phyloP scores from a whole-genome alignment of 2,329 filamentous ascomycete genomes.

The Dothistroma septosporum region DNA sequence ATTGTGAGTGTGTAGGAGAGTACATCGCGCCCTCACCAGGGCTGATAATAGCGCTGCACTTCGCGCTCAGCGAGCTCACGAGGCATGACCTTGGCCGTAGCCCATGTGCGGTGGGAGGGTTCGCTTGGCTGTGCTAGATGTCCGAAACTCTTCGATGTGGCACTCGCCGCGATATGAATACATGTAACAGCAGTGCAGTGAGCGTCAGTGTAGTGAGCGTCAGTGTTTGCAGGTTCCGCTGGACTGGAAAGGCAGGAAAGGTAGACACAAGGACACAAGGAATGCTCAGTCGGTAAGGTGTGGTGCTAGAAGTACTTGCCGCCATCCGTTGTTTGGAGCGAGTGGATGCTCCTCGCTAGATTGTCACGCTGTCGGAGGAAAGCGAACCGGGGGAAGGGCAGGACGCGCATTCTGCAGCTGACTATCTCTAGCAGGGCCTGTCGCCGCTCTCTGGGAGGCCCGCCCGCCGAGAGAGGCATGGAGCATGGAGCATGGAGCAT shows the following conservation, averaged over 20 bases:
- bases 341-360: background rate
- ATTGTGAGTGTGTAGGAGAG: slow-evolving; percentile 11
- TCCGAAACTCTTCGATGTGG: background rate
- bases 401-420: background rate
- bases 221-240: background rate
- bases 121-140: background rate
- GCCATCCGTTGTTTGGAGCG: background rate
- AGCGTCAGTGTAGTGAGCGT: background rate
- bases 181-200: too few species aligned
- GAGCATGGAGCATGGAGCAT: too few species aligned
- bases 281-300: background rate
- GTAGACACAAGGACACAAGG: background rate
- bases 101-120: background rate
- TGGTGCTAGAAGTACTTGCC: background rate
- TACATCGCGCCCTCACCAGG: background rate
- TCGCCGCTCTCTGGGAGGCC: background rate
- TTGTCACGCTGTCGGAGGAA: background rate
- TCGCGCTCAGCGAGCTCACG: background rate
- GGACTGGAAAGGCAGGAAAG: background rate
- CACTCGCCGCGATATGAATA: background rate
- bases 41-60: slow-evolving; percentile 20
- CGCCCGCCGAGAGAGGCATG: too few species aligned
- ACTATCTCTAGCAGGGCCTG: background rate
- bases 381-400: background rate
- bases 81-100: background rate